phyloP scores from a whole-genome alignment of 2,329 filamentous ascomycete genomes.

The Proliferodiscus dingleyae region DNA sequence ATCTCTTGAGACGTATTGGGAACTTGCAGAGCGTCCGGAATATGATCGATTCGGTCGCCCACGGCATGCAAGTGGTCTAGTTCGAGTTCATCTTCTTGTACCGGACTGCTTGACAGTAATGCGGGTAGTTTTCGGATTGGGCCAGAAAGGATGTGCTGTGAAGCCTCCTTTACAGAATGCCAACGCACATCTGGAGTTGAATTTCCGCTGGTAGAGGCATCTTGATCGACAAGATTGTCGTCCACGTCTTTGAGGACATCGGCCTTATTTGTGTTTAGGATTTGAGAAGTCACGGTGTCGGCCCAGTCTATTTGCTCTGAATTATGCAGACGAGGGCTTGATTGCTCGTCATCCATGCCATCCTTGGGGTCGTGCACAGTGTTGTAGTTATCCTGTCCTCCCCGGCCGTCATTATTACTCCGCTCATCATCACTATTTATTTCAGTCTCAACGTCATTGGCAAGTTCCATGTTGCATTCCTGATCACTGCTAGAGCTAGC shows the following conservation, averaged over 20 bases:
- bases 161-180: constrained; percentile 7
- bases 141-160: not conserved
- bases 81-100: constrained; percentile 24
- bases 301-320: not conserved
- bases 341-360: not conserved
- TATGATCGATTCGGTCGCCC: constrained; percentile 18
- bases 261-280: not conserved
- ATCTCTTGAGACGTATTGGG: constrained; percentile 7
- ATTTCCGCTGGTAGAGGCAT: not conserved
- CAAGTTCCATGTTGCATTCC: not conserved
- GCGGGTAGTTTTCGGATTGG: not conserved
- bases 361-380: not conserved
- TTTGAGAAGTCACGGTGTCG: no score
- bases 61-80: constrained; percentile 21
- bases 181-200: not conserved
- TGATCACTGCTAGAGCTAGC: not conserved
- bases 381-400: not conserved
- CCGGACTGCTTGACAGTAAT: constrained; percentile 5
- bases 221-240: no score
- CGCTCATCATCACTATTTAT: not conserved
- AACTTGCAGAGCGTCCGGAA: not conserved
- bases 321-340: not conserved
- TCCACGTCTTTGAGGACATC: no score
- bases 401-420: not conserved
- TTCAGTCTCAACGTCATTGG: not conserved